phyloP scores from a whole-genome alignment of 805 yeast species.

The Yamadazyma kitorensis region DNA sequence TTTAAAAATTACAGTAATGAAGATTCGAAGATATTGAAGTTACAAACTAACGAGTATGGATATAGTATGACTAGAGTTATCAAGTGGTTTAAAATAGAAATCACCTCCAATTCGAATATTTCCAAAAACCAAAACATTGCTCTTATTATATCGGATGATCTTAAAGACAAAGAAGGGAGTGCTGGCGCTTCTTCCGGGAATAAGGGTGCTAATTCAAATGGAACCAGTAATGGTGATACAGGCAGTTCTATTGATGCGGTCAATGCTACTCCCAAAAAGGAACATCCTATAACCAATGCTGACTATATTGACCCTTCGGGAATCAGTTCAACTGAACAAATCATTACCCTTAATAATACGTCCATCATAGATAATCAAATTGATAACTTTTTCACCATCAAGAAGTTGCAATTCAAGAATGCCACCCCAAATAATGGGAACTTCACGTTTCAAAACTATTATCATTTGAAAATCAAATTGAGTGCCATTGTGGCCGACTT shows the following conservation, averaged over 20 bases:
- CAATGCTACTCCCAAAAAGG: too few relatives aligned
- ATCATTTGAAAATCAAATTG: conserved; percentile 33
- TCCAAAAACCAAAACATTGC: conserved; percentile 30
- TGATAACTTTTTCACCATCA: conserved; percentile 32
- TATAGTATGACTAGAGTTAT: conserved; percentile 35
- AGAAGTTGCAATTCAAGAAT: conserved; percentile 46
- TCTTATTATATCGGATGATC: conserved; percentile 23
- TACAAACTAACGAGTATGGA: conserved; percentile 35
- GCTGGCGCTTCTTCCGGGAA: conserved; percentile 1
- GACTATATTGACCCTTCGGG: conserved; percentile 15
- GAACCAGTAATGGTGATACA: conserved; percentile 4
- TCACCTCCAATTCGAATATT: conserved; percentile 34
- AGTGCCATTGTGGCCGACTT: conserved; percentile 37
- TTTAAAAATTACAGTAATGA: conserved; percentile 15
- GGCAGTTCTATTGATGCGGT: too few relatives aligned
- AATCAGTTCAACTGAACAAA: conserved; percentile 21
- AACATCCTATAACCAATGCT: conserved; percentile 4
- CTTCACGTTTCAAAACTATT: conserved; percentile 43
- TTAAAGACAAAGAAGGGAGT: conserved; percentile 13
- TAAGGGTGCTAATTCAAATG: too few relatives aligned
- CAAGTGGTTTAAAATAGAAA: conserved; percentile 36
- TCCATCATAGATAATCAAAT: conserved; percentile 18
- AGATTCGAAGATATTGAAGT: conserved; percentile 25
- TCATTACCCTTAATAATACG: conserved; percentile 25
- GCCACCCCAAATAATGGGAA: conserved; percentile 55